These are phyloP conservation scores for Didymella pomorum DNA, from an alignment of 2,329 filamentous ascomycete species.

Conservation along the genomic window DNA sequence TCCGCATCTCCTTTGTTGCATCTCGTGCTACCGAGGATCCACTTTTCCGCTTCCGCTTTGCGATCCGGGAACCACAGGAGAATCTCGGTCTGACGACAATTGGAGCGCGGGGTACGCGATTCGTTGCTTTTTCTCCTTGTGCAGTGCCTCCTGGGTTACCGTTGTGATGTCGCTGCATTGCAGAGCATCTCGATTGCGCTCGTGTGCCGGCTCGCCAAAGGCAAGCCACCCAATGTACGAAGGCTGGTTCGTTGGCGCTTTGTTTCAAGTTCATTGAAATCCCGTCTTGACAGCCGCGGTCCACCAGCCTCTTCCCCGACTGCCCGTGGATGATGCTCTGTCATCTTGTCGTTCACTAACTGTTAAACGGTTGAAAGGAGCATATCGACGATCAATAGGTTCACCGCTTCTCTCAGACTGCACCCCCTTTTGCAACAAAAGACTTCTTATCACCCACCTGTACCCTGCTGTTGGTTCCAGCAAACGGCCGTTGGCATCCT, in stretches of 20 bases:
- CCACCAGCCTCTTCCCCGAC: slow-evolving; percentile 6
- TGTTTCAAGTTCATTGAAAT: slow-evolving; percentile 17
- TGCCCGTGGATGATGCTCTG: slow-evolving; percentile 4
- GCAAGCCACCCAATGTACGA: background rate
- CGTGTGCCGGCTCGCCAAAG: slow-evolving; percentile 14
- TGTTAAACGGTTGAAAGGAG: background rate
- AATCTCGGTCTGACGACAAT: slow-evolving; percentile 16
- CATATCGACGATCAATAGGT: background rate
- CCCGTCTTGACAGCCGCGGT: slow-evolving; percentile 3
- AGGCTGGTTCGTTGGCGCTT: slow-evolving; percentile 1
- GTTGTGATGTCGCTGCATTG: slow-evolving; percentile 10
- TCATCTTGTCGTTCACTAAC: background rate
- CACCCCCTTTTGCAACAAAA: background rate
- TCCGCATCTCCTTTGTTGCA: slow-evolving; percentile 32
- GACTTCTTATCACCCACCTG: slow-evolving; percentile 1
- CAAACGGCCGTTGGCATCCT: background rate
- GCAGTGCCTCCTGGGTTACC: slow-evolving; percentile 11
- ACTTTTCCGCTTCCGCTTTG: slow-evolving; percentile 15
- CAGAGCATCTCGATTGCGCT: slow-evolving; percentile 8
- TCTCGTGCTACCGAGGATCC: slow-evolving; percentile 22
- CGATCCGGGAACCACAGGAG: slow-evolving; percentile 15
- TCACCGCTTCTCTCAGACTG: slow-evolving; percentile 7
- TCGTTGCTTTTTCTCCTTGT: slow-evolving; percentile 18
- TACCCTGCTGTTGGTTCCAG: slow-evolving; percentile 1
- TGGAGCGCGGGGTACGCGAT: slow-evolving; percentile 16